Evolutionary conservation across 352 stramenopile genomes (phyloP).

Genomic region (Phytophthora chlamydospora): DNA sequence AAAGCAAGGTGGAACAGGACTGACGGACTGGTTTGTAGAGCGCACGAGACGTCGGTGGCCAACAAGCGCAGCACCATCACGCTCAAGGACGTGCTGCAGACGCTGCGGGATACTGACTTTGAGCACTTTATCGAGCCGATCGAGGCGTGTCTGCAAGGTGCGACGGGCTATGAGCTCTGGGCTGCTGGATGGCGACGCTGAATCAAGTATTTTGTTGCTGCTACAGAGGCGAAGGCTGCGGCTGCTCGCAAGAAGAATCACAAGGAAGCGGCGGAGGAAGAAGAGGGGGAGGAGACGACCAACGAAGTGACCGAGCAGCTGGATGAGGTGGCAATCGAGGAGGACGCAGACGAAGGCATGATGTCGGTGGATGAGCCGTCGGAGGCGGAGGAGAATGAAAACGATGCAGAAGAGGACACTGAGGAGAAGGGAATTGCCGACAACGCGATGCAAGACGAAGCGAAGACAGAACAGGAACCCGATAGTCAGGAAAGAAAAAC

Average conservation of each 20-base stretch:
- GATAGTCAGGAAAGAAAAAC: conserved; percentile 16
- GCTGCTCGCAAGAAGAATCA: conserved; percentile 41
- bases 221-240: conserved; percentile 52
- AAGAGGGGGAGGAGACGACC: conserved; percentile 34
- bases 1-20: background rate
- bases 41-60: conserved; percentile 63
- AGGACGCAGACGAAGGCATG: conserved; percentile 51
- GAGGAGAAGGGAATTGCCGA: conserved; percentile 25
- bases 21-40: conserved; percentile 35
- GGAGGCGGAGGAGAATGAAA: conserved; percentile 26
- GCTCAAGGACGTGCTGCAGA: conserved; percentile 74
- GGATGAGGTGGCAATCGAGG: conserved; percentile 39
- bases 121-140: conserved; percentile 76
- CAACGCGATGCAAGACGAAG: conserved; percentile 15
- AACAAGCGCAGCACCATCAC: conserved; percentile 84
- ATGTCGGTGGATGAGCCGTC: conserved; percentile 45
- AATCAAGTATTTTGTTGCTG: conserved; percentile 7
- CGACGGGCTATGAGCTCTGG: background rate
- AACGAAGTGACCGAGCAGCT: conserved; percentile 39
- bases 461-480: conserved; percentile 18
- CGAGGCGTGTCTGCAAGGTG: conserved; percentile 76
- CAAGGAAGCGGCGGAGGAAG: conserved; percentile 23
- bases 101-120: conserved; percentile 78
- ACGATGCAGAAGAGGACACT: conserved; percentile 25
- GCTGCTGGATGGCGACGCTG: background rate